phyloP scores from a whole-genome alignment of 108 stramenopile genomes.

The Skeletonema menzelii region DNA sequence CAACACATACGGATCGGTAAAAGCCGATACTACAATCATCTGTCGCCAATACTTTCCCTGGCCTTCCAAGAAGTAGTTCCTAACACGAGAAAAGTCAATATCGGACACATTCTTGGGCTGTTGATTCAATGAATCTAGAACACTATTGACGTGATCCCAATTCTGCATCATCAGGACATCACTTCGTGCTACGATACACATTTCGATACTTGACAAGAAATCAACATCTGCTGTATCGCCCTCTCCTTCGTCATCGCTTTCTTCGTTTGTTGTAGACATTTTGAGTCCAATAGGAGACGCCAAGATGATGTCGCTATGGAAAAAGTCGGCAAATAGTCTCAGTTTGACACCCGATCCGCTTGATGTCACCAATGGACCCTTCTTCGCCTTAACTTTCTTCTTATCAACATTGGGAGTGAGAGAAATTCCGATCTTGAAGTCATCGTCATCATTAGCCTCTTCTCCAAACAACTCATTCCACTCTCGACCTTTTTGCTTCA shows the following conservation, averaged over 20 bases:
- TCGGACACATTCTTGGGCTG: constrained; percentile 77
- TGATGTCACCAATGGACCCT: constrained; percentile 14
- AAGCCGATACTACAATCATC: constrained; percentile 69
- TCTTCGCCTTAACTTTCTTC: constrained; percentile 44
- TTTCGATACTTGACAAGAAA: constrained; percentile 92
- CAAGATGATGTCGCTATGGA: constrained; percentile 92
- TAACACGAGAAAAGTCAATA: constrained; percentile 94
- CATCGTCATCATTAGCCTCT: constrained; percentile 89
- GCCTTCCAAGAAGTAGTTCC: constrained; percentile 86
- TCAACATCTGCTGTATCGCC: constrained; percentile 67
- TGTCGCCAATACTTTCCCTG: constrained; percentile 85
- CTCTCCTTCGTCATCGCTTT: constrained; percentile 50
- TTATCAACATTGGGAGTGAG: constrained; percentile 61
- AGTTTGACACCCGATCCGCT: constrained; percentile 48
- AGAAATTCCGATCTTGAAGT: constrained; percentile 91
- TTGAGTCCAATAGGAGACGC: constrained; percentile 92
- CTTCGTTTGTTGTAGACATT: constrained; percentile 64
- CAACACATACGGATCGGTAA: constrained; percentile 73
- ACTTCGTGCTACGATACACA: constrained; percentile 70
- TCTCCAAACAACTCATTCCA: constrained; percentile 92
- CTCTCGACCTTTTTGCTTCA: constrained; percentile 76
- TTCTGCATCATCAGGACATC: constrained; percentile 97
- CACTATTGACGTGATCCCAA: constrained; percentile 90
- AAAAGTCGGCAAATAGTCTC: constrained; percentile 91
- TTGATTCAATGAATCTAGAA: constrained; percentile 73